Conservation (phyloP, 768 basidiomycete genomes). For the Floccularia luteovirens region DNA sequence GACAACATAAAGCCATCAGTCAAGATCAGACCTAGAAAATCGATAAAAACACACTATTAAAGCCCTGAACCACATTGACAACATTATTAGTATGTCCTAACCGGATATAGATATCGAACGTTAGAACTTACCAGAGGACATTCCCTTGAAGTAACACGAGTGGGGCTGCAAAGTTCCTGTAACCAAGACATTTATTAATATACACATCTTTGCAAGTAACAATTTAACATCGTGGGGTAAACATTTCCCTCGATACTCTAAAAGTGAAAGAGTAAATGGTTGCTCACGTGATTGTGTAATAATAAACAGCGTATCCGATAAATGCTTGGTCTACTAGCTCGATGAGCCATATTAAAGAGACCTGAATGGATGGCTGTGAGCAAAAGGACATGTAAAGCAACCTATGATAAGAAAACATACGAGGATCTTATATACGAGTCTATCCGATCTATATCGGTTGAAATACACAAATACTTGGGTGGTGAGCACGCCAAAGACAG, state of each 20-base stretch:
- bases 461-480: constrained; percentile 30
- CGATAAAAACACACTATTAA: constrained; percentile 27
- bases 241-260: constrained; percentile 4
- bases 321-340: constrained; percentile 42
- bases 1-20: background rate
- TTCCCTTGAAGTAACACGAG: constrained; percentile 15
- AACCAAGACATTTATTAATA: no score
- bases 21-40: background rate
- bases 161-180: constrained; percentile 30
- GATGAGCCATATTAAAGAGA: no score
- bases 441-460: constrained; percentile 28
- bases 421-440: constrained; percentile 21
- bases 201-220: no score
- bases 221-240: no score
- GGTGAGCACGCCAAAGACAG: constrained; percentile 30
- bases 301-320: constrained; percentile 45
- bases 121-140: constrained; percentile 27
- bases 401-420: constrained; percentile 13
- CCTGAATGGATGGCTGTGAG: no score
- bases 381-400: background rate
- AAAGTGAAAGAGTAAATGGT: background rate
- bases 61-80: constrained; percentile 13
- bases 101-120: background rate
- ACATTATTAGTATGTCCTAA: background rate
- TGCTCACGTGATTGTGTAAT: constrained; percentile 47